Evolutionary conservation across 345 rosid species (phyloP).

Genomic region (Citrus inodora): DNA sequence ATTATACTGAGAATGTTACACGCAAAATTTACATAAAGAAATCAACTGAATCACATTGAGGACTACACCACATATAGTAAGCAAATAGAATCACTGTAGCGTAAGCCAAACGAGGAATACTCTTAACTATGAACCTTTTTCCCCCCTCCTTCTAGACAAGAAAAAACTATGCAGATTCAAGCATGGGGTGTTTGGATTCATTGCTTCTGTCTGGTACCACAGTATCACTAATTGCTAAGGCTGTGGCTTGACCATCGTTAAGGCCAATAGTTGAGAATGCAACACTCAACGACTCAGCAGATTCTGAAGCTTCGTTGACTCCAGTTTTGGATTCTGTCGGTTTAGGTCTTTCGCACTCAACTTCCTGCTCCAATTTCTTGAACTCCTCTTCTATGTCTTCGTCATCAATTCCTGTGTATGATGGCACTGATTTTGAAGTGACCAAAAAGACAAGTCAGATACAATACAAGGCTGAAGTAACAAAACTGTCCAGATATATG

Average conservation of each 20-base stretch:
- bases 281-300: constrained; percentile 43
- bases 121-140: too few species aligned
- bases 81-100: too few species aligned
- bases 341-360: constrained; percentile 37
- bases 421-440: constrained; percentile 50
- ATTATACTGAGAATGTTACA: too few species aligned
- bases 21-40: too few species aligned
- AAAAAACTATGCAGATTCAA: constrained; percentile 45
- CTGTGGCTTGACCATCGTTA: constrained; percentile 26
- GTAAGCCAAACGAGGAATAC: too few species aligned
- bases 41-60: too few species aligned
- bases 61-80: too few species aligned
- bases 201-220: constrained; percentile 22
- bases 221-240: constrained; percentile 20
- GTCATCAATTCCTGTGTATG: constrained; percentile 48
- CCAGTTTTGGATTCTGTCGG: constrained; percentile 3
- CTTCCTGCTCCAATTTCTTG: constrained; percentile 57
- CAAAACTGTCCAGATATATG: not conserved
- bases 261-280: constrained; percentile 61
- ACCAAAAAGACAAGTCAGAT: constrained; percentile 12
- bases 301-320: constrained; percentile 16
- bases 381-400: constrained; percentile 78
- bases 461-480: not conserved
- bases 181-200: constrained; percentile 27
- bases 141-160: too few species aligned